phyloP scores from a whole-genome alignment of 2,329 filamentous ascomycete species.

The Fusarium nematophilum region DNA sequence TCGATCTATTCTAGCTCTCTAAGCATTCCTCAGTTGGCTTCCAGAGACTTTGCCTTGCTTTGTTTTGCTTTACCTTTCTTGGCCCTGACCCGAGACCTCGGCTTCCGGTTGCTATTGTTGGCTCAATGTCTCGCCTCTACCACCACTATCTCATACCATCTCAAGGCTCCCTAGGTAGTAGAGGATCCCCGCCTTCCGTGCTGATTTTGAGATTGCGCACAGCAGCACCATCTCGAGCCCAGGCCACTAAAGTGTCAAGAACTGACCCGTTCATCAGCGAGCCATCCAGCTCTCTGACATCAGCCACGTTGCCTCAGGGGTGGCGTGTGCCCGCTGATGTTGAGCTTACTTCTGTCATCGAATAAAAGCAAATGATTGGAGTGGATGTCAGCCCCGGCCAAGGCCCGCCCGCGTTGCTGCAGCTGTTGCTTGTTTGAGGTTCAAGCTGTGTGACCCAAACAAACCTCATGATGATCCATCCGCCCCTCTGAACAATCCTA shows the following conservation, averaged over 20 bases:
- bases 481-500: too few relatives aligned
- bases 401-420: slow-evolving; percentile 9
- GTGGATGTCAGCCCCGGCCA: slow-evolving; percentile 28
- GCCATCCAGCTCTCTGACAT: slow-evolving; percentile 45
- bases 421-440: slow-evolving; percentile 19
- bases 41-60: not conserved
- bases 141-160: not conserved
- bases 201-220: slow-evolving; percentile 5
- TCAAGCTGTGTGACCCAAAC: not conserved
- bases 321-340: slow-evolving; percentile 17
- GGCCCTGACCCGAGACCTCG: not conserved
- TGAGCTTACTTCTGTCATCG: slow-evolving; percentile 37
- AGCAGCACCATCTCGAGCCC: not conserved
- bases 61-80: slow-evolving; percentile 7
- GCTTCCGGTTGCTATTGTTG: slow-evolving; percentile 26
- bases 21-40: slow-evolving; percentile 11
- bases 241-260: not conserved
- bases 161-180: slow-evolving; percentile 3
- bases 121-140: slow-evolving; percentile 1
- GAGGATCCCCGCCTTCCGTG: too few relatives aligned
- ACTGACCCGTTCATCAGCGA: slow-evolving; percentile 13
- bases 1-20: slow-evolving; percentile 29
- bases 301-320: slow-evolving; percentile 41
- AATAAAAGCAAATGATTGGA: slow-evolving; percentile 13
- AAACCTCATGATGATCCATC: not conserved